A percentile compares a stretch with the other conserved stretches of the same genome.
These are phyloP conservation scores for Pseudopyricularia cyperi DNA, from an alignment of 2,329 filamentous ascomycete genomes.

Conservation along the genomic window DNA sequence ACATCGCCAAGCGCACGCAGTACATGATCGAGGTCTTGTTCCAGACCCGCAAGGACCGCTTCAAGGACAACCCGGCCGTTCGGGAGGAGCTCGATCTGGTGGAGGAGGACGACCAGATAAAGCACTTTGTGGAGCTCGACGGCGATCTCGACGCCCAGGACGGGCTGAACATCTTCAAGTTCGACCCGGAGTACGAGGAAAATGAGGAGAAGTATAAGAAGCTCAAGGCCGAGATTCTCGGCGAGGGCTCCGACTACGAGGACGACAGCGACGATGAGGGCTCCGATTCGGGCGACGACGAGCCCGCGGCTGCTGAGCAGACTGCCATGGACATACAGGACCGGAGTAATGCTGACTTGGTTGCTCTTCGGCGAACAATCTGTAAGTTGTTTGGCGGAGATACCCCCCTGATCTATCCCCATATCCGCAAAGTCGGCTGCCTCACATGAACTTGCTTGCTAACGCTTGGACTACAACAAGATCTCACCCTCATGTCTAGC, in stretches of 20 bases:
- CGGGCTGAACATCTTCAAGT: constrained; percentile 89
- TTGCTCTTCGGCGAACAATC: constrained; percentile 71
- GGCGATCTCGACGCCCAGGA: constrained; percentile 79
- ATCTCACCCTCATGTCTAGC: constrained; percentile 93
- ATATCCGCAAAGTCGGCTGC: not conserved
- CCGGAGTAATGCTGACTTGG: constrained; percentile 88
- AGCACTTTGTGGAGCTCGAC: constrained; percentile 71
- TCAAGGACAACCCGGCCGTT: constrained; percentile 85
- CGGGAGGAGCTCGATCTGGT: constrained; percentile 90
- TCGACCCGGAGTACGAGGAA: constrained; percentile 77
- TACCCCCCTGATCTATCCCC: not conserved
- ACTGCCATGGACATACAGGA: constrained; percentile 93
- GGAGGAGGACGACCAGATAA: constrained; percentile 97
- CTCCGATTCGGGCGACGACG: constrained; percentile 51
- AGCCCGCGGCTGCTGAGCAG: constrained; percentile 65
- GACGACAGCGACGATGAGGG: constrained; percentile 44
- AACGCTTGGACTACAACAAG: constrained; percentile 40
- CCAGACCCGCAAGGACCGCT: constrained; percentile 89
- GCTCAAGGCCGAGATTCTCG: constrained; percentile 85
- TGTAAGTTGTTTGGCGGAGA: not conserved
- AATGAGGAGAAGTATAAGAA: constrained; percentile 84
- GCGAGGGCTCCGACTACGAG: constrained; percentile 75
- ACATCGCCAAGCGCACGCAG: constrained; percentile 96
- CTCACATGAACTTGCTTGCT: not conserved
- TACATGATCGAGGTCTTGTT: constrained; percentile 99